A percentile compares a stretch with the other conserved stretches of the same genome.
Conservation (phyloP, 2,329 filamentous ascomycete species). For the Sarocladium kiliense region DNA sequence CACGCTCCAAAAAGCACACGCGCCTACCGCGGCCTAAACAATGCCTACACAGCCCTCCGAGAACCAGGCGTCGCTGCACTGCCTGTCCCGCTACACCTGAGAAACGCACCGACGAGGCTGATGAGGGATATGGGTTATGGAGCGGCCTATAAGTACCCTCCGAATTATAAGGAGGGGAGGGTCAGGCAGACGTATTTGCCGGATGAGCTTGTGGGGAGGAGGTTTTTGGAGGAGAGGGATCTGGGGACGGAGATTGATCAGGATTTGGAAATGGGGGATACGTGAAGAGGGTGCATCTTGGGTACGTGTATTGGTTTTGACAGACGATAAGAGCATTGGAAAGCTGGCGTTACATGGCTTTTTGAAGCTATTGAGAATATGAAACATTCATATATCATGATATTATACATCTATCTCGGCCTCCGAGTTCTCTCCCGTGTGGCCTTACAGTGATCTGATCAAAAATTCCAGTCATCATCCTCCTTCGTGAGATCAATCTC, state of each 20-base stretch:
- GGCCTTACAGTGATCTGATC: not conserved
- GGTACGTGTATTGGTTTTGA: too few species aligned
- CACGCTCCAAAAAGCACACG: constrained; percentile 82
- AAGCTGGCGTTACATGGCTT: not conserved
- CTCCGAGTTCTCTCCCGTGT: not conserved
- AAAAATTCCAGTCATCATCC: not conserved
- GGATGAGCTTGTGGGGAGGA: constrained; percentile 61
- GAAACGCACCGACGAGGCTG: constrained; percentile 85
- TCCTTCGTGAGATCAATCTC: constrained; percentile 11
- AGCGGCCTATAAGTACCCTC: constrained; percentile 93
- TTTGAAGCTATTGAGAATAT: not conserved
- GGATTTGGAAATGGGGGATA: constrained; percentile 46
- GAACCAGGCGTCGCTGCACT: constrained; percentile 80
- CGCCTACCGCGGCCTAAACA: constrained; percentile 76
- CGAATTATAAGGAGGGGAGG: constrained; percentile 75
- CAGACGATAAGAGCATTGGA: constrained; percentile 2
- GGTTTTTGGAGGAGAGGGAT: constrained; percentile 75
- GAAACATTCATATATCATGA: not conserved
- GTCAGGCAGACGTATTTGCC: constrained; percentile 92
- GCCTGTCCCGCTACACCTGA: constrained; percentile 78
- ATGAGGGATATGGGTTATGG: constrained; percentile 94
- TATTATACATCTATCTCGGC: not conserved
- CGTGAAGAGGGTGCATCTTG: too few species aligned
- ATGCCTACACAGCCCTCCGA: constrained; percentile 69
- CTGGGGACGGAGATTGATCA: constrained; percentile 74